These are phyloP conservation scores for Tricholoma saponaceum DNA, from an alignment of 768 basidiomycete species.

Conservation along the genomic window DNA sequence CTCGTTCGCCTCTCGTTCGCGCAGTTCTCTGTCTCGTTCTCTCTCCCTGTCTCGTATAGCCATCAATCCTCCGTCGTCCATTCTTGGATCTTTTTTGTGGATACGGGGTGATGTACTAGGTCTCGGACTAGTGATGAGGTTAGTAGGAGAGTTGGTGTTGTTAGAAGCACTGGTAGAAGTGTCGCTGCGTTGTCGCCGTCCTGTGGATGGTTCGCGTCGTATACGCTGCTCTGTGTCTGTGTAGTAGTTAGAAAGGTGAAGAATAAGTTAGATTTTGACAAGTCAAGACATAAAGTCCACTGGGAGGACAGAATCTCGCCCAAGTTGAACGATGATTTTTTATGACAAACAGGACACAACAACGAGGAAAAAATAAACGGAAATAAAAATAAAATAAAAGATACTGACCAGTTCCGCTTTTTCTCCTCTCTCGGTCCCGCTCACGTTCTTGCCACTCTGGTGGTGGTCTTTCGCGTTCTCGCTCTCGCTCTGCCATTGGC, in stretches of 20 bases:
- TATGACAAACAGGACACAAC: background rate
- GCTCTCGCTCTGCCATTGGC: slow-evolving; percentile 3
- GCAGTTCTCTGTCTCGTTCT: slow-evolving; percentile 17
- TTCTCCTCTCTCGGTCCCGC: background rate
- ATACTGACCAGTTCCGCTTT: background rate
- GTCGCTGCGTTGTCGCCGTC: slow-evolving; percentile 8
- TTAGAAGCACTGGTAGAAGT: background rate
- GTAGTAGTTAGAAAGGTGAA: too few species aligned
- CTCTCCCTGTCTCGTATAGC: slow-evolving; percentile 5
- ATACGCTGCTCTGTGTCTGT: background rate
- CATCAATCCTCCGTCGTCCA: background rate
- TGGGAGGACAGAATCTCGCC: too few species aligned
- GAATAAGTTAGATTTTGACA: background rate
- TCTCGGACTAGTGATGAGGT: background rate
- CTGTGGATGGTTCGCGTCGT: background rate
- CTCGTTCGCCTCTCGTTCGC: slow-evolving; percentile 16
- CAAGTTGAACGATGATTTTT: too few species aligned
- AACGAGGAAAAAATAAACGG: too few species aligned
- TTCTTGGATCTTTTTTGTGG: background rate
- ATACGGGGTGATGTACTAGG: background rate
- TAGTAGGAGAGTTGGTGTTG: background rate
- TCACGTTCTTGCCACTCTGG: slow-evolving; percentile 1
- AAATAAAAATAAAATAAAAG: slow-evolving; percentile 1
- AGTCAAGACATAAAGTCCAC: too few species aligned
- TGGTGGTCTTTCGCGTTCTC: slow-evolving; percentile 10